Conservation (phyloP, 2,329 filamentous ascomycete species). For the Monosporascus sp. region DNA sequence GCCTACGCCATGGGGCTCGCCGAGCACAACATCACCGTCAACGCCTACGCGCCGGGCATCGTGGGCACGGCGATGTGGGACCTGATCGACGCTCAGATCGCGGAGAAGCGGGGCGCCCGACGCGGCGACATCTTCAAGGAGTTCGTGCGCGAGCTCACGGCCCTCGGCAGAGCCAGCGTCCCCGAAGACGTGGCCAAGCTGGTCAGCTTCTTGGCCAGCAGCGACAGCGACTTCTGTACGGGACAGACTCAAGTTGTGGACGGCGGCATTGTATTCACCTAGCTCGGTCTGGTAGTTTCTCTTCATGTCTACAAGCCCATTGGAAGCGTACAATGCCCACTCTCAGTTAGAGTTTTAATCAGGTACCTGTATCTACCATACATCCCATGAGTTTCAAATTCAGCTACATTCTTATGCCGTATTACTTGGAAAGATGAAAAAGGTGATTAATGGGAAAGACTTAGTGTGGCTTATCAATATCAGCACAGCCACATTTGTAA, state of each 20-base stretch:
- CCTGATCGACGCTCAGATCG: slow-evolving; percentile 56
- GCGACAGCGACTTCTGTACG: slow-evolving; percentile 59
- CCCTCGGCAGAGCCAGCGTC: slow-evolving; percentile 51
- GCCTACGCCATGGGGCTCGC: slow-evolving; percentile 63
- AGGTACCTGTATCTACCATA: no score
- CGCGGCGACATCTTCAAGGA: slow-evolving; percentile 52
- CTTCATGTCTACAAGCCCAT: not conserved
- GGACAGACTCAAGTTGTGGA: slow-evolving; percentile 61
- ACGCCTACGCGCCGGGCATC: slow-evolving; percentile 63
- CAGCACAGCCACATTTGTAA: not conserved
- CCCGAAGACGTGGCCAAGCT: slow-evolving; percentile 59
- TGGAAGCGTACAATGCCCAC: no score
- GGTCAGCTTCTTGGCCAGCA: slow-evolving; percentile 56
- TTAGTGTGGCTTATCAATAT: not conserved
- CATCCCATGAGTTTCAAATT: no score
- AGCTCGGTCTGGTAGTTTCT: not conserved
- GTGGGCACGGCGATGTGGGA: slow-evolving; percentile 67
- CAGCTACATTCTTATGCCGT: no score
- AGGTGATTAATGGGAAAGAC: not conserved
- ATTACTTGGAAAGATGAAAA: no score
- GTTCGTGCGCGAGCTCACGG: slow-evolving; percentile 47
- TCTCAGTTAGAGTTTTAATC: no score
- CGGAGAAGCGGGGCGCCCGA: slow-evolving; percentile 42
- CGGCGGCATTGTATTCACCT: slow-evolving; percentile 49
- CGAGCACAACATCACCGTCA: slow-evolving; percentile 58